A percentile compares a stretch with the other conserved stretches of the same genome.
Conservation (phyloP, 768 basidiomycete genomes). For the Lactarius trivialis region DNA sequence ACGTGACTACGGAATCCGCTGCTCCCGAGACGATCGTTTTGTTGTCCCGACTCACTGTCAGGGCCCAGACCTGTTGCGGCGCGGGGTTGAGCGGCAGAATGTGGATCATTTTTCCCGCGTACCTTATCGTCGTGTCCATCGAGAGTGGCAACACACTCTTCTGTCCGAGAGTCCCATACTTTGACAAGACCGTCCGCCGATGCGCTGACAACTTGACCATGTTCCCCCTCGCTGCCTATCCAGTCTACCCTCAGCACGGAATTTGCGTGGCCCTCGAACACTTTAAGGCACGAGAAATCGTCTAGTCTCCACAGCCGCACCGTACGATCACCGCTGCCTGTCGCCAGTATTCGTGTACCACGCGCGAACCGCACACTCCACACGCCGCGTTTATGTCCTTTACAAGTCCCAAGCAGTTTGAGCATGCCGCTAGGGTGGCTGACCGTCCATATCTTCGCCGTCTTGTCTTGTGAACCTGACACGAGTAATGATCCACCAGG, state of each 20-base stretch:
- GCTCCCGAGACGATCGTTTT: conserved; percentile 85
- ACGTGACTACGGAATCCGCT: conserved; percentile 91
- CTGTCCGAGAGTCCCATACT: conserved; percentile 86
- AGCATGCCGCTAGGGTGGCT: conserved; percentile 58
- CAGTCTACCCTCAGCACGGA: conserved; percentile 94
- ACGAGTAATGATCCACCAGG: conserved; percentile 85
- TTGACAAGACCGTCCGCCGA: conserved; percentile 96
- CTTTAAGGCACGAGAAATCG: conserved; percentile 89
- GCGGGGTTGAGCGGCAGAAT: not conserved
- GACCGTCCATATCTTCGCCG: conserved; percentile 84
- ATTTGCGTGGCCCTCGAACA: conserved; percentile 97
- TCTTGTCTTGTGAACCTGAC: conserved; percentile 94
- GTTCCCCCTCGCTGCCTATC: conserved; percentile 52
- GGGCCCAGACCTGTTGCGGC: conserved; percentile 83
- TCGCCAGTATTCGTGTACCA: conserved; percentile 79
- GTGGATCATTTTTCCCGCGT: conserved; percentile 24
- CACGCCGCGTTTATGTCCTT: conserved; percentile 94
- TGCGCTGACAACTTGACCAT: conserved; percentile 70
- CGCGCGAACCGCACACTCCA: conserved; percentile 90
- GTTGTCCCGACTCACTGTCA: conserved; percentile 78
- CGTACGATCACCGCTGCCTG: conserved; percentile 92
- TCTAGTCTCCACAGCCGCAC: conserved; percentile 92
- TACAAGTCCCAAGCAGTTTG: conserved; percentile 76
- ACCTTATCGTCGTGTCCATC: conserved; percentile 99
- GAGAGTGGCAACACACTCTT: conserved; percentile 80